These are phyloP conservation scores for Trametes versicolor DNA, from an alignment of 1,284 basidiomycete genomes.

Conservation along the genomic window DNA sequence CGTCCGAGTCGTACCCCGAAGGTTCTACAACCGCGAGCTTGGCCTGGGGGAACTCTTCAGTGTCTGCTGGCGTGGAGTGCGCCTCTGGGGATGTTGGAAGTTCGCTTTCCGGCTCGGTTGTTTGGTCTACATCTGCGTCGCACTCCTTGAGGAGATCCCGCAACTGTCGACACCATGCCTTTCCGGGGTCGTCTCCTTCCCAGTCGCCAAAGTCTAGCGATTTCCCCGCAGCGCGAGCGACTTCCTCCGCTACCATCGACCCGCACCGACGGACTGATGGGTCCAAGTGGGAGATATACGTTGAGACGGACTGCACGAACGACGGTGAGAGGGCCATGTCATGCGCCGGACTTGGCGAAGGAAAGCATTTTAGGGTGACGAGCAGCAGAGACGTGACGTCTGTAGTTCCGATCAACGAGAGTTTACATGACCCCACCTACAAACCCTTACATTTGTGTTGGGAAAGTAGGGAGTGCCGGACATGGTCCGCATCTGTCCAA, in stretches of 20 bases:
- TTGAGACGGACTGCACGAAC: slow-evolving; percentile 80
- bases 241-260: slow-evolving; percentile 91
- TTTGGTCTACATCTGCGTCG: slow-evolving; percentile 48
- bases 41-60: slow-evolving; percentile 15
- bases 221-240: slow-evolving; percentile 69
- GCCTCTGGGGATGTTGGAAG: slow-evolving; percentile 22
- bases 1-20: slow-evolving; percentile 77
- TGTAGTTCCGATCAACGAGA: slow-evolving; percentile 38
- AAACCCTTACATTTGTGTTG: slow-evolving; percentile 70
- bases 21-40: slow-evolving; percentile 26
- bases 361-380: slow-evolving; percentile 67
- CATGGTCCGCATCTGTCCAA: slow-evolving; percentile 74
- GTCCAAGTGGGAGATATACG: slow-evolving; percentile 85
- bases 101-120: slow-evolving; percentile 36
- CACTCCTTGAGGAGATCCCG: slow-evolving; percentile 59
- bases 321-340: slow-evolving; percentile 60
- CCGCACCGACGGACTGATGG: slow-evolving; percentile 85
- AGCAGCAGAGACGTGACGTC: slow-evolving; percentile 80
- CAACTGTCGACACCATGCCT: slow-evolving; percentile 69
- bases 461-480: slow-evolving; percentile 77
- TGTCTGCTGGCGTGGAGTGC: background rate
- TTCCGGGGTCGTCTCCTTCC: slow-evolving; percentile 82
- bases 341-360: slow-evolving; percentile 50
- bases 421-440: background rate
- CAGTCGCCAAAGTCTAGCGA: slow-evolving; percentile 84